Base-by-base conservation (phyloP, 805 yeast species). In the Barnettozyma pratensis region DNA sequence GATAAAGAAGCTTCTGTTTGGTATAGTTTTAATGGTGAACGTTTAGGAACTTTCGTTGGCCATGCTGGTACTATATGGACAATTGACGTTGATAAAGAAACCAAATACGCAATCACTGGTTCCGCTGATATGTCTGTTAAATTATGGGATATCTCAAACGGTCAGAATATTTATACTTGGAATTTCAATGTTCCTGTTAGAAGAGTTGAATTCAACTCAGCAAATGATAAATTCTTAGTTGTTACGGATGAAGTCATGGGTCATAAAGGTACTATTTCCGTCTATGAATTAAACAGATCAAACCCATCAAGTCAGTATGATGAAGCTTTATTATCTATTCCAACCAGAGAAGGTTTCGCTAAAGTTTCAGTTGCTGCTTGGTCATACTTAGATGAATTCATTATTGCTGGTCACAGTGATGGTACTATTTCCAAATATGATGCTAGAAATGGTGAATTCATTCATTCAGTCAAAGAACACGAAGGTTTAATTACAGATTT, bases 41-140 rank as follows among this genome's bases (percentile, higher is more conserved):
- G 98, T 68, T 70, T 94, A 50, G 99, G 99, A 44, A 94, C 99
- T 51, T 79, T 88, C 57, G 81, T 70, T 39, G 91, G 91, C 8
- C 98, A 94, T 68, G 76, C 77, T 50, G 99, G 99, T 83, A 87
- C 97, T 47, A 84, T 94, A 61, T 89, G 96, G 94, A 83, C 96
- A 34, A 83, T 94, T 55, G 98, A 91, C 66, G 84, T 90, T 41
- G 94, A 88, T 66, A 67, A 72, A 38, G 76, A 77, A 48, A 75
- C 92, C n/a, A 73, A 76, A 38, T 76, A 77, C 53, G 82, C 88
- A 55, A 80, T 83, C 49, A 91, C 99, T 4, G 97, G 96, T 35
- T 81, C 94, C 53, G 96, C 97, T 47, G 99, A 94, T 65, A 82
- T 85, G 67, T 74, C 85, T 46, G 80, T 87, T 58, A 87, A 86